Base-by-base conservation (phyloP, 2,329 filamentous ascomycete genomes). In the Arthroderma sp. region DNA sequence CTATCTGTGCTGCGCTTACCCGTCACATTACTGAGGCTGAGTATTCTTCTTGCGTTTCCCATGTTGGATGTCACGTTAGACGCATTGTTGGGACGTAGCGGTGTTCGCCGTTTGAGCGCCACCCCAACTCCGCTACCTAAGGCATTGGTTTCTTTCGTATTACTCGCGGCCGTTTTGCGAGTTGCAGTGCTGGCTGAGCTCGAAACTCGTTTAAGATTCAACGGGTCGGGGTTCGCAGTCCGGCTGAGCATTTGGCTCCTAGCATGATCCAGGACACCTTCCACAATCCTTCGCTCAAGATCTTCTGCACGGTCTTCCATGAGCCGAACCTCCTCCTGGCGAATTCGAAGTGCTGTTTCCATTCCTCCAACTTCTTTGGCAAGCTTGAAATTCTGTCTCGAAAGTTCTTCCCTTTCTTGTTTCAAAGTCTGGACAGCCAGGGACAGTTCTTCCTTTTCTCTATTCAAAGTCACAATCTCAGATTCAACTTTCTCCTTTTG, bases 181-280 rank as follows among this genome's bases (percentile, higher is more conserved):
- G 61, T 67, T n/a, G 55, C 57, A 11, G 61, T 66, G 44, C 59
- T 64, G 11, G 62, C 61, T 42, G 67, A 64, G 48, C 65, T 72
- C 31, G 69, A 65, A 31, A 72, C 66, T 11, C 73, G 66, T 52
- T 73, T 74, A 45, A 73, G 62, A 50, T 64, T 71, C 69, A 74
- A 70, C 52, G 58, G 60, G 56, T 61, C 66, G 31, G 57, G 60
- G 57, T 44, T 75, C 67, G 66, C 85, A 81, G 52, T 78, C 71
- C 69, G 61, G 37, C 91, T 83, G 47, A 96, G 75, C n/a, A 95
- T 73, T 28, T 89, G 80, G 5, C 59, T 62, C 39, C 89, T 83
- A 15, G 89, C 95, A 61, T 96, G 89, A 55, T 96, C 88, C 67
- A 98, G 93, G 50, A 96, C 85, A 28, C 89, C 88, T 52, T 96